Evolutionary conservation across 1,139 yeast species (phyloP).

Genomic region (Taiozyma onychis): DNA sequence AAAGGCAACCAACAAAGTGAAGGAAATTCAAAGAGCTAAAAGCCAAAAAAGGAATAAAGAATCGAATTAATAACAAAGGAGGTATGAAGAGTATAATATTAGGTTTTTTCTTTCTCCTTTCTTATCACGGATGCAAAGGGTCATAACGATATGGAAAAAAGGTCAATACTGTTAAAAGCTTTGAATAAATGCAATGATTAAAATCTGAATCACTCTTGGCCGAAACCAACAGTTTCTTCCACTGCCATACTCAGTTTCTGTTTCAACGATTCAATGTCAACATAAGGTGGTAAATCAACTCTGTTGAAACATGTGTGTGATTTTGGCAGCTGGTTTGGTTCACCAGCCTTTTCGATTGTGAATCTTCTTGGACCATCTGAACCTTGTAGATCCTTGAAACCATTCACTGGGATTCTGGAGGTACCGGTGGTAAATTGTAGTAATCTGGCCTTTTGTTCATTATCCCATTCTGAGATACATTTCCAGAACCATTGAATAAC

Average conservation of each 20-base stretch:
- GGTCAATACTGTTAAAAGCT: not conserved
- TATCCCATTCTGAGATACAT: conserved; percentile 89
- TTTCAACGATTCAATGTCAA: conserved; percentile 66
- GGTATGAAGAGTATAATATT: not conserved
- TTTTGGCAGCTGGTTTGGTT: conserved; percentile 86
- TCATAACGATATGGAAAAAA: not conserved
- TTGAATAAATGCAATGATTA: not conserved
- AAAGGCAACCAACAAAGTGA: not conserved
- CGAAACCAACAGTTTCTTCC: conserved; percentile 93
- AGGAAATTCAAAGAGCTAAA: not conserved
- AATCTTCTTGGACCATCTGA: conserved; percentile 98
- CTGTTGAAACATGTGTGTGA: conserved; percentile 95
- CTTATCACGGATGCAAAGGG: not conserved
- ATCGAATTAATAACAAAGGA: not conserved
- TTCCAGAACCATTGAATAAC: conserved; percentile 99
- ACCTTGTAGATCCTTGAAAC: conserved; percentile 97
- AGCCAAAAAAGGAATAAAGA: not conserved
- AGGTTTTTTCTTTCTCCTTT: not conserved
- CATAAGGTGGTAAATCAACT: conserved; percentile 84
- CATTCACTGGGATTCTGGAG: conserved; percentile 97
- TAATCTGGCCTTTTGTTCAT: conserved; percentile 92
- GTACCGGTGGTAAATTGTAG: conserved; percentile 98
- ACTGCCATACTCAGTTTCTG: conserved; percentile 84
- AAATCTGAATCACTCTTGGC: conserved; percentile 54
- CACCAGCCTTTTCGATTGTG: conserved; percentile 97